A percentile compares a stretch with the other conserved stretches of the same genome.
Evolutionary conservation across 2,329 filamentous ascomycete species (phyloP).

Genomic region (Aspergillus tamarii): DNA sequence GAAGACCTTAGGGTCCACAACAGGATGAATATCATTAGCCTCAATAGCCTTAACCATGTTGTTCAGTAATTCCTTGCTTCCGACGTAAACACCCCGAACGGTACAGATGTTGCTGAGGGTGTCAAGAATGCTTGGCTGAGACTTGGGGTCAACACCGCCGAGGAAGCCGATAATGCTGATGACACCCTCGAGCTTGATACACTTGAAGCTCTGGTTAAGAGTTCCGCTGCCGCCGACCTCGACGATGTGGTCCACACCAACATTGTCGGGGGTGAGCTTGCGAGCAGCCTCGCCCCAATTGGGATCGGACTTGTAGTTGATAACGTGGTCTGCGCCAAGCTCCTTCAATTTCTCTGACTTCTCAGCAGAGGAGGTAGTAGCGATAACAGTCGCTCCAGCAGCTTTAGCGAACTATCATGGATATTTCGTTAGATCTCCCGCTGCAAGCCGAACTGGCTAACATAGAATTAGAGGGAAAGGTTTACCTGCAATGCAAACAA

Average conservation of each 20-base stretch:
- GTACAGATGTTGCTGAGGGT: slow-evolving; percentile 56
- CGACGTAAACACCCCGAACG: slow-evolving; percentile 61
- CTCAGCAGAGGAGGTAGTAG: slow-evolving; percentile 60
- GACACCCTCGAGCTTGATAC: slow-evolving; percentile 58
- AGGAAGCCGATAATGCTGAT: slow-evolving; percentile 62
- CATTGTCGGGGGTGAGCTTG: slow-evolving; percentile 51
- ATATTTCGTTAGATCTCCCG: neutral
- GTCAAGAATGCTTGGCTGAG: slow-evolving; percentile 58
- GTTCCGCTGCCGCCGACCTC: slow-evolving; percentile 70
- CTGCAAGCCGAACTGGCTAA: neutral
- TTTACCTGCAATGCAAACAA: slow-evolving; percentile 58
- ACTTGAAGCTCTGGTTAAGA: slow-evolving; percentile 58
- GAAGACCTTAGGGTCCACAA: slow-evolving; percentile 63
- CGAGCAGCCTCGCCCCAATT: slow-evolving; percentile 65
- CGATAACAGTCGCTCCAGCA: slow-evolving; percentile 58
- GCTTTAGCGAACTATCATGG: slow-evolving; percentile 51
- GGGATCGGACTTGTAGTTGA: slow-evolving; percentile 63
- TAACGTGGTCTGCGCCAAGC: slow-evolving; percentile 60
- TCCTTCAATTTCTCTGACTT: slow-evolving; percentile 58
- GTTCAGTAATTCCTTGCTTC: slow-evolving; percentile 58
- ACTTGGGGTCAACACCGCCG: slow-evolving; percentile 50
- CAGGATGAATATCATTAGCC: slow-evolving; percentile 60
- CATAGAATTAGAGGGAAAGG: neutral
- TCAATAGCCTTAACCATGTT: slow-evolving; percentile 64
- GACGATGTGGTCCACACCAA: slow-evolving; percentile 64